Base-by-base conservation (phyloP, 176 grass and related monocot genomes). In the Lolium rigidum region DNA sequence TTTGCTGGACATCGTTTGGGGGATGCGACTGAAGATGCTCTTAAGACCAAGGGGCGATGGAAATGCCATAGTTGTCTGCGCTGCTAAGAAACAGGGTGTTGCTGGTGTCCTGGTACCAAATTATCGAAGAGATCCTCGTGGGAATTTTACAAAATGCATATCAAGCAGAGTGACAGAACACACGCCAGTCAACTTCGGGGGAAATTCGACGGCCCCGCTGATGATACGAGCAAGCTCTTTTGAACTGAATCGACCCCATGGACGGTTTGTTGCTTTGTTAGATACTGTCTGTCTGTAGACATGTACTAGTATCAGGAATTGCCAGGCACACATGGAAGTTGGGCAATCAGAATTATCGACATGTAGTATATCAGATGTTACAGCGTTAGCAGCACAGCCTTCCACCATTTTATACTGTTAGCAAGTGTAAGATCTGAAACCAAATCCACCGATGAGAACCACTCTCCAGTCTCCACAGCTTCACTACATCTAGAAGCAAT, bases 341-440 rank as follows among this genome's bases (percentile, higher is more conserved):
- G 46, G 22, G 22, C 47, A 9, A 51, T 75, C 22, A 50, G 44
- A 75, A 17, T 10, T 51, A 24, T 52, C 4, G 24, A 17, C 71
- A 25, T 14, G 6, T 2, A 4, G 12, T 49, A 49, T n/a, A 74
- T 4, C 12, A 74, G 11, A 73, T 24, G n/a, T n/a, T 50, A 67
- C 28, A 67, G 2, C 7, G 62, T 4, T 66, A 66, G 26, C 28
- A 17, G 26, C 35, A 66, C 13, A 10, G 24, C 4, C 22, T 63
- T 65, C 10, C 24, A 6, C 13, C 24, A 73, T 46, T 22, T 22
- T 73, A 28, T 26, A 50, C 46, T 74, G 46, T 74, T 9, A 9
- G 46, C 71, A 50, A 74, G 21, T 28, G 46, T 46, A 26, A 25
- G n/a, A 74, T 74, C 44, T 74, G 69, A 41, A 72, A 14, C 69